Evolutionary conservation across 164 flowering plant genomes (phyloP), one percentile per base, ranked within the genome.

Genomic region (Hamamelis virginiana): DNA sequence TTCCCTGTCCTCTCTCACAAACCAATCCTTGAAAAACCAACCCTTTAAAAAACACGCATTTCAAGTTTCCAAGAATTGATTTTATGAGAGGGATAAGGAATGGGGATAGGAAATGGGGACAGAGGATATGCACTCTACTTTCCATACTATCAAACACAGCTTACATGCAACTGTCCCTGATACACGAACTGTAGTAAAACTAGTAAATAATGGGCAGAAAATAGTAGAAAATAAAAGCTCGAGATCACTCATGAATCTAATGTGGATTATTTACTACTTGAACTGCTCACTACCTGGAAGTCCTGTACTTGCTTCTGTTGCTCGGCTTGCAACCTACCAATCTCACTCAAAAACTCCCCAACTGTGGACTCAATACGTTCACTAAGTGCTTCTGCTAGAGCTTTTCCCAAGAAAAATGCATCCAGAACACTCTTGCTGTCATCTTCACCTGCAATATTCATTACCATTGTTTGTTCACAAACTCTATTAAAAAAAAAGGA

Each of bases 361-460:
- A 91, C 84, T 46, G 88, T 69, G 9, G 98, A 89, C 74, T 88
- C 98, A 43, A 91, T 51, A 12, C 98, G 86, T 72, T 88, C 94
- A 57, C 69, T 91, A 18, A 94, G 66, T 22, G 88, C 87, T 81
- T 94, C 98, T 11, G 90, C 97, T 1, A 91, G 62, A 69, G 97
- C 97, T 81, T 89, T 94, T 21, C 97, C 98, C 80, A 94, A 71
- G 85, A 94, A 94, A 81, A 93, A 93, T 4, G 94, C 97, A 84
- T 93, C 97, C 59, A 91, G 67, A 68, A 91, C 77, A 68, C 55
- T 80, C 75, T 69, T 87, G 78, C 80, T 85, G 8, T 86, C 97
- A 78, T 52, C 69, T 50, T 85, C 94, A 79, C 87, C 97, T 94
- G 81, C 73, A 81, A 66, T 1, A 27, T 10, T 47, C 53, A 53